These are phyloP conservation scores for Plasmopara muralis DNA, from an alignment of 352 stramenopile genomes.

Conservation along the genomic window DNA sequence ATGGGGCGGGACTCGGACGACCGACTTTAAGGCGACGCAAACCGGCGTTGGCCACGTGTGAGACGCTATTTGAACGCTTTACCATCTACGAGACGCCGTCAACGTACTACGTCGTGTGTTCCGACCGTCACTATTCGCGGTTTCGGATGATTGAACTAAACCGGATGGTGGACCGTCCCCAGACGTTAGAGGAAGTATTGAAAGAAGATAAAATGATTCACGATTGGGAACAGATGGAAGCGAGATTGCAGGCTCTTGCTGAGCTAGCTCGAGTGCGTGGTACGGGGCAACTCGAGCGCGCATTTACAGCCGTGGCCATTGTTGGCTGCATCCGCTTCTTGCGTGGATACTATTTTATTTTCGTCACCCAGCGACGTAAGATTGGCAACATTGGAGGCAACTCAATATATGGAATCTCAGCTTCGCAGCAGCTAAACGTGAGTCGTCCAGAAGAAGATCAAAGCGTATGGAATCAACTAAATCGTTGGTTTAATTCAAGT, in stretches of 20 bases:
- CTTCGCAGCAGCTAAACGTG: slow-evolving; percentile 88
- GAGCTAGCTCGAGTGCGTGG: slow-evolving; percentile 36
- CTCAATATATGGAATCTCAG: slow-evolving; percentile 96
- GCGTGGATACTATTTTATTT: slow-evolving; percentile 97
- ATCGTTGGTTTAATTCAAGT: slow-evolving; percentile 79
- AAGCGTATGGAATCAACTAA: slow-evolving; percentile 59
- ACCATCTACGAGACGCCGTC: slow-evolving; percentile 77
- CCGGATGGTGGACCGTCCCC: slow-evolving; percentile 54
- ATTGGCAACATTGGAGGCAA: slow-evolving; percentile 95
- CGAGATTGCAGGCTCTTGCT: slow-evolving; percentile 55
- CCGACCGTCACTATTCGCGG: slow-evolving; percentile 73
- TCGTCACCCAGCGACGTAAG: slow-evolving; percentile 95
- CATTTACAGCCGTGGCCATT: slow-evolving; percentile 93
- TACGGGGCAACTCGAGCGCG: slow-evolving; percentile 39
- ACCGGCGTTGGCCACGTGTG: slow-evolving; percentile 49
- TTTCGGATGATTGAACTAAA: slow-evolving; percentile 75
- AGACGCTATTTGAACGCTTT: slow-evolving; percentile 73
- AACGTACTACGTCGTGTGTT: slow-evolving; percentile 77
- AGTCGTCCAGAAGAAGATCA: slow-evolving; percentile 44
- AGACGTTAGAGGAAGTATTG: slow-evolving; percentile 49
- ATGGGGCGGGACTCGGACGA: slow-evolving; percentile 16
- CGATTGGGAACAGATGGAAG: slow-evolving; percentile 79
- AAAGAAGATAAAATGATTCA: slow-evolving; percentile 61
- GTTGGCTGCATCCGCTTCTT: slow-evolving; percentile 98
- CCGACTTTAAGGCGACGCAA: slow-evolving; percentile 52